Evolutionary conservation across 164 flowering plant species (phyloP).

Genomic region (Buxus sempervirens): DNA sequence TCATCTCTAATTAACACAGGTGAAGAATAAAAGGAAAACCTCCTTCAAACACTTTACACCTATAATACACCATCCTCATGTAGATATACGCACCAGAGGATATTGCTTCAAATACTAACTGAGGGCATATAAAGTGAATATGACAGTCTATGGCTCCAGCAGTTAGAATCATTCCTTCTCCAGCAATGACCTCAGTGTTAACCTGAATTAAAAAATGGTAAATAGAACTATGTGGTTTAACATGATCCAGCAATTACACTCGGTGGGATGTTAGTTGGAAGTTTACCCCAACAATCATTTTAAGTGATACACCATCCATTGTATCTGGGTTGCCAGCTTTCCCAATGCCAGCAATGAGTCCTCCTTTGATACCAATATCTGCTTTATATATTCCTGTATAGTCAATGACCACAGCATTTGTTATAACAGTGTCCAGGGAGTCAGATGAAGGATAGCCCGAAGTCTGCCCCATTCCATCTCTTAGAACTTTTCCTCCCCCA

Average conservation of each 20-base stretch:
- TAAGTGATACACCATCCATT: slow-evolving; percentile 62
- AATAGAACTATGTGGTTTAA: background rate
- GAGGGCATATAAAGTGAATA: slow-evolving; percentile 98
- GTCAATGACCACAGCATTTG: slow-evolving; percentile 89
- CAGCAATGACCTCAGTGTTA: slow-evolving; percentile 91
- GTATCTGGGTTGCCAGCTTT: slow-evolving; percentile 94
- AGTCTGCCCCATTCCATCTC: slow-evolving; percentile 97
- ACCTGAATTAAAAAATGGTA: slow-evolving; percentile 41
- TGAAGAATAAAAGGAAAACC: background rate
- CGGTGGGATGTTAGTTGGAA: slow-evolving; percentile 8
- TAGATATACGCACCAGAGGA: slow-evolving; percentile 69
- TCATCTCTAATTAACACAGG: background rate
- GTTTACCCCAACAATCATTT: slow-evolving; percentile 87
- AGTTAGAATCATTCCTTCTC: slow-evolving; percentile 87
- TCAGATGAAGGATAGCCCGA: slow-evolving; percentile 45
- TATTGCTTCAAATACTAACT: slow-evolving; percentile 75
- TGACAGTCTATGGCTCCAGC: slow-evolving; percentile 99
- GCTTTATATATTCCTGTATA: slow-evolving; percentile 88
- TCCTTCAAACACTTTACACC: background rate
- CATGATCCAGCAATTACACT: too few species aligned
- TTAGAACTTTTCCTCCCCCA: slow-evolving; percentile 97
- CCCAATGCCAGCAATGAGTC: slow-evolving; percentile 56
- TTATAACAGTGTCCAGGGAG: slow-evolving; percentile 81
- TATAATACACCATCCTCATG: background rate
- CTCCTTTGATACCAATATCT: slow-evolving; percentile 89